These are phyloP conservation scores for Citrullus amarus DNA, from an alignment of 306 rosid species.

Conservation along the genomic window DNA sequence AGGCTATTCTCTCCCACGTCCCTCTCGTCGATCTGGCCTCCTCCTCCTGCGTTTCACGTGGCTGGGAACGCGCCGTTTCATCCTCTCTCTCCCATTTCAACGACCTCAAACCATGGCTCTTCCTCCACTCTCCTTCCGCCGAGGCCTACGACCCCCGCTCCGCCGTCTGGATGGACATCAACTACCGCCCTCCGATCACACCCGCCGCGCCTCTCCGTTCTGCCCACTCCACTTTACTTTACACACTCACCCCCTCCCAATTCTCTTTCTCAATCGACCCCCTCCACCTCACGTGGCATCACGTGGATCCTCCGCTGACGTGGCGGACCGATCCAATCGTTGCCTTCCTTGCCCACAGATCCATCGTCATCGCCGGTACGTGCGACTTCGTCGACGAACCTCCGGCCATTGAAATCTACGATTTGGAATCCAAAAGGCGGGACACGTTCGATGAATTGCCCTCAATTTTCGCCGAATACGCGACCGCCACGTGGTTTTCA, in stretches of 20 bases:
- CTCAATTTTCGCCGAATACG: slow-evolving; percentile 22
- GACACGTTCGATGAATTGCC: slow-evolving; percentile 40
- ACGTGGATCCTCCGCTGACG: slow-evolving; percentile 24
- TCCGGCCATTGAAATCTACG: slow-evolving; percentile 49
- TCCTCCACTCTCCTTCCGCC: slow-evolving; percentile 25
- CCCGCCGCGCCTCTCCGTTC: slow-evolving; percentile 19
- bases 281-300: slow-evolving; percentile 42
- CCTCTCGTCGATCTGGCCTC: slow-evolving; percentile 44
- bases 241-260: slow-evolving; percentile 34
- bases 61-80: slow-evolving; percentile 47
- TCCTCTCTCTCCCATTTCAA: slow-evolving; percentile 39
- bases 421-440: slow-evolving; percentile 26
- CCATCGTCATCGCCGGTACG: slow-evolving; percentile 47
- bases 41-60: slow-evolving; percentile 37
- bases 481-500: slow-evolving; percentile 48
- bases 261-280: slow-evolving; percentile 53
- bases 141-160: slow-evolving; percentile 83
- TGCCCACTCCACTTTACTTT: slow-evolving; percentile 54
- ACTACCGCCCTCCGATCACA: background rate
- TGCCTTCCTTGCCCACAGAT: slow-evolving; percentile 19
- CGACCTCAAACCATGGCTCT: slow-evolving; percentile 59
- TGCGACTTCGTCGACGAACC: slow-evolving; percentile 51
- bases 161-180: slow-evolving; percentile 36
- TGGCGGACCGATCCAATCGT: slow-evolving; percentile 60
- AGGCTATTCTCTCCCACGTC: slow-evolving; percentile 40